Conservation (phyloP, 2,329 filamentous ascomycete species). For the Penicillium rolfsii region DNA sequence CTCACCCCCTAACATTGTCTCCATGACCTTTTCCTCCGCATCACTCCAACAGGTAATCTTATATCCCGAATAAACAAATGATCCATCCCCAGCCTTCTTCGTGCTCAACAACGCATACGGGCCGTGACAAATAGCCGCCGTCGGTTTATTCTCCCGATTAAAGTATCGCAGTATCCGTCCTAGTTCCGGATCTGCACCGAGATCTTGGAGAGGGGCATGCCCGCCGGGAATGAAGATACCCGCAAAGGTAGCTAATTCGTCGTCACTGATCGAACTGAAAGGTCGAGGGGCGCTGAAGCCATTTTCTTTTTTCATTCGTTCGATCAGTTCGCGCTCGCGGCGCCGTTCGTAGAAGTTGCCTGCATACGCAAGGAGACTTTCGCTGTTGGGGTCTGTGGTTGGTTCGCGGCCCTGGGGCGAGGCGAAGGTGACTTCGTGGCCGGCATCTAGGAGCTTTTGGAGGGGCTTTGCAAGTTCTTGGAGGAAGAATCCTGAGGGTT, state of each 20-base stretch:
- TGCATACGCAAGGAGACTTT: slow-evolving; percentile 48
- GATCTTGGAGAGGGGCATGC: slow-evolving; percentile 49
- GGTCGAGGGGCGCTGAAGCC: slow-evolving; percentile 45
- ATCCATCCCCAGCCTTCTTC: slow-evolving; percentile 38
- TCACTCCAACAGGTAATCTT: slow-evolving; percentile 52
- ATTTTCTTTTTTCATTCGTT: slow-evolving; percentile 52
- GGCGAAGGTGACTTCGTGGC: slow-evolving; percentile 52
- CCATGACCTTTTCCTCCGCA: slow-evolving; percentile 52
- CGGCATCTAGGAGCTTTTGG: slow-evolving; percentile 40
- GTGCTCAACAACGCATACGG: slow-evolving; percentile 52
- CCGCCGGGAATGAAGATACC: slow-evolving; percentile 53
- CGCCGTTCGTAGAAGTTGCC: slow-evolving; percentile 52
- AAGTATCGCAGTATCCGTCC: slow-evolving; percentile 50
- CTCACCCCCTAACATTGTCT: slow-evolving; percentile 49
- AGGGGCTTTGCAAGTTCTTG: slow-evolving; percentile 47
- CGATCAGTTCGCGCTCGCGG: slow-evolving; percentile 47
- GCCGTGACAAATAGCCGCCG: slow-evolving; percentile 53
- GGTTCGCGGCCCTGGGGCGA: slow-evolving; percentile 50
- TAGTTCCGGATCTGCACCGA: slow-evolving; percentile 48
- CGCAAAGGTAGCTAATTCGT: slow-evolving; percentile 43
- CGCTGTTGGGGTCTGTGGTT: slow-evolving; percentile 47
- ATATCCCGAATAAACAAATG: slow-evolving; percentile 52
- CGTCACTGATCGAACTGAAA: slow-evolving; percentile 46
- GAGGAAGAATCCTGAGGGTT: slow-evolving; percentile 44
- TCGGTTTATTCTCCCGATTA: slow-evolving; percentile 47